Conservation (phyloP, 1,139 yeast genomes). For the Entelexis sorbosivorans region DNA sequence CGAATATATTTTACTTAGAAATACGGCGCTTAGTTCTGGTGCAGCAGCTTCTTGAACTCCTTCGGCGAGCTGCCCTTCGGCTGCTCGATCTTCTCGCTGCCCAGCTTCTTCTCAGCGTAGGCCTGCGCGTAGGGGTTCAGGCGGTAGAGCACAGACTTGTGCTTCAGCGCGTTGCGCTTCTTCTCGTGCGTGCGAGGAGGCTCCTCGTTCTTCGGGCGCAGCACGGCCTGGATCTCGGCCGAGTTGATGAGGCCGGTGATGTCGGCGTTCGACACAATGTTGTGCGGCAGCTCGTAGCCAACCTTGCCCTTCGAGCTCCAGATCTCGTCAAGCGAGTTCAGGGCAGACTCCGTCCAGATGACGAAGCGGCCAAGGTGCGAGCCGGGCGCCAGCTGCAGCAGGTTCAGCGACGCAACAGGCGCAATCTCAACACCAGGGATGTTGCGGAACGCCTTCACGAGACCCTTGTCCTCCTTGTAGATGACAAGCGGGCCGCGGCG, state of each 20-base stretch:
- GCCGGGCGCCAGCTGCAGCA: conserved; percentile 99
- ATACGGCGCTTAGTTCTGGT: conserved; percentile 20
- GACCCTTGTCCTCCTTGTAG: conserved; percentile 95
- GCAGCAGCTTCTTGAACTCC: conserved; percentile 23
- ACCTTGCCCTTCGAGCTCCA: conserved; percentile 93
- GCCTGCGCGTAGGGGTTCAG: conserved; percentile 99
- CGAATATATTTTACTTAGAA: neutral
- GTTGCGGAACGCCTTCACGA: conserved; percentile 98
- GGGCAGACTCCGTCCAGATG: conserved; percentile 99
- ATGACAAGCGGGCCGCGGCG: conserved; percentile 99
- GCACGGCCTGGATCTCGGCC: conserved; percentile 97
- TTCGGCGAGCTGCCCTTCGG: conserved; percentile 35
- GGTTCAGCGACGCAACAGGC: conserved; percentile 83
- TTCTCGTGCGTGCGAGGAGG: conserved; percentile 92
- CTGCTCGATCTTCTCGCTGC: conserved; percentile 68
- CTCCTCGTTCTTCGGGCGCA: conserved; percentile 92
- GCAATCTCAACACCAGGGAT: conserved; percentile 99
- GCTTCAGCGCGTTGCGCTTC: conserved; percentile 99
- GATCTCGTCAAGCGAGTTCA: conserved; percentile 90
- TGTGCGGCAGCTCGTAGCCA: conserved; percentile 84
- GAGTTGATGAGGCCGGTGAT: conserved; percentile 97
- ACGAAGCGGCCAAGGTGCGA: conserved; percentile 99
- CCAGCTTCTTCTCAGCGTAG: conserved; percentile 81
- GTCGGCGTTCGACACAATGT: conserved; percentile 93
- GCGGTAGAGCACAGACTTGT: conserved; percentile 96